These are phyloP conservation scores for Taiozyma sp. DNA, from an alignment of 1,139 yeast genomes.

Conservation along the genomic window DNA sequence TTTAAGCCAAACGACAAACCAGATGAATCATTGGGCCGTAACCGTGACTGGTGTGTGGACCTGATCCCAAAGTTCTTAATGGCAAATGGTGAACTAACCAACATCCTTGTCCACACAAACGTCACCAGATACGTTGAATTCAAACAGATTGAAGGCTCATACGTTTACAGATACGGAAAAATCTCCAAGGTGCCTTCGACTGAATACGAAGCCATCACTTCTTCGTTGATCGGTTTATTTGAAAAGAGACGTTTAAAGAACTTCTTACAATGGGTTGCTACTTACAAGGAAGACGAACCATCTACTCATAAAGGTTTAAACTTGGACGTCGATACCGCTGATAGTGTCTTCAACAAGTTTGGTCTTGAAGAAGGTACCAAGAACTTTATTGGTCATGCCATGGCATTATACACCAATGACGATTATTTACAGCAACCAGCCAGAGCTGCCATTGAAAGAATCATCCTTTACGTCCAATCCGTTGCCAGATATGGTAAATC, in stretches of 20 bases:
- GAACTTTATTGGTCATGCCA: conserved; percentile 96
- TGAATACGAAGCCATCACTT: conserved; percentile 84
- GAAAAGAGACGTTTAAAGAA: conserved; percentile 94
- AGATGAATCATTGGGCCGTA: conserved; percentile 72
- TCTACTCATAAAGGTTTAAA: conserved; percentile 84
- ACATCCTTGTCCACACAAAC: conserved; percentile 90
- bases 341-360: conserved; percentile 81
- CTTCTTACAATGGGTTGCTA: conserved; percentile 82
- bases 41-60: conserved; percentile 97
- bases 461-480: conserved; percentile 78
- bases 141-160: conserved; percentile 92
- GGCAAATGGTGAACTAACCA: conserved; percentile 98
- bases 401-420: conserved; percentile 96
- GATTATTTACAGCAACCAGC: conserved; percentile 87
- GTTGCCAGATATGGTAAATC: conserved; percentile 96
- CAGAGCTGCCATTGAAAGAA: conserved; percentile 85
- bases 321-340: conserved; percentile 86
- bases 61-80: conserved; percentile 93
- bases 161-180: conserved; percentile 74
- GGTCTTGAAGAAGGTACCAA: conserved; percentile 92
- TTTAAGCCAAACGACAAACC: conserved; percentile 74
- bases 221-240: conserved; percentile 92
- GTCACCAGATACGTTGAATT: conserved; percentile 95
- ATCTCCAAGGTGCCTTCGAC: conserved; percentile 95
- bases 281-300: conserved; percentile 70